Percentiles rank a stretch among this genome's conserved stretches.
Conservation (phyloP, 2,329 filamentous ascomycete species). For the Ceratocystis colombiana region DNA sequence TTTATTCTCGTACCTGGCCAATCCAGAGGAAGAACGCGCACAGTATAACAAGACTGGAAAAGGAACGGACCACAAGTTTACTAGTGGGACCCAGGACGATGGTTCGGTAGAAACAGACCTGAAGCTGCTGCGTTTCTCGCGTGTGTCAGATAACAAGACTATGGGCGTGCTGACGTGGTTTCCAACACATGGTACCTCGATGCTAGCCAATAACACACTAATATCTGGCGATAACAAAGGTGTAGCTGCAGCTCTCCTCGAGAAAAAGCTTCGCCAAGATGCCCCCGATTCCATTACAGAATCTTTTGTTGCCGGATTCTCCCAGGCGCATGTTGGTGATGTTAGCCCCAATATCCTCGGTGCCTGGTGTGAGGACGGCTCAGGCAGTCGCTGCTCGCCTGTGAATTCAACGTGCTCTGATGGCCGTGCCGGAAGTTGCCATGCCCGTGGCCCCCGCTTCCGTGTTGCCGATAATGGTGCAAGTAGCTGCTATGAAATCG, state of each 20-base stretch:
- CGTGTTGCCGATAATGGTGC: conserved; percentile 58
- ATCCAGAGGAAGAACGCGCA: conserved; percentile 61
- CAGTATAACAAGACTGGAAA: conserved; percentile 42
- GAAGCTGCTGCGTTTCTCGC: conserved; percentile 65
- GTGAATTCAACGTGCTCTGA: conserved; percentile 75
- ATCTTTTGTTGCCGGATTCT: conserved; percentile 81
- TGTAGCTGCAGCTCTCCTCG: conserved; percentile 73
- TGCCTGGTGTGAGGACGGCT: conserved; percentile 80
- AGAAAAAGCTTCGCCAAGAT: conserved; percentile 49
- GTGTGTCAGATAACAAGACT: conserved; percentile 59
- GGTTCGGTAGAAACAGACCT: conserved; percentile 60
- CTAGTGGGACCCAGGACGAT: conserved; percentile 28
- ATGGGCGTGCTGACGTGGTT: conserved; percentile 85
- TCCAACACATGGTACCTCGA: conserved; percentile 78
- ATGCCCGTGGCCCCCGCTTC: conserved; percentile 63
- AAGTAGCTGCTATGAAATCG: conserved; percentile 66
- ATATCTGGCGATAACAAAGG: conserved; percentile 90
- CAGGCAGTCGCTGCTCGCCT: conserved; percentile 59
- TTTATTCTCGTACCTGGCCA: conserved; percentile 72
- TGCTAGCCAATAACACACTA: conserved; percentile 82
- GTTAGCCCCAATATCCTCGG: conserved; percentile 81
- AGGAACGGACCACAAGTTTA: neutral
- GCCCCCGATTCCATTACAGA: conserved; percentile 45
- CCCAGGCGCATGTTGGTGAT: conserved; percentile 83
- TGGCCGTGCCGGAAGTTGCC: conserved; percentile 59